A percentile compares a stretch with the other conserved stretches of the same genome.
These are phyloP conservation scores for Mycena kentingensis DNA, from an alignment of 768 basidiomycete species.

Conservation along the genomic window DNA sequence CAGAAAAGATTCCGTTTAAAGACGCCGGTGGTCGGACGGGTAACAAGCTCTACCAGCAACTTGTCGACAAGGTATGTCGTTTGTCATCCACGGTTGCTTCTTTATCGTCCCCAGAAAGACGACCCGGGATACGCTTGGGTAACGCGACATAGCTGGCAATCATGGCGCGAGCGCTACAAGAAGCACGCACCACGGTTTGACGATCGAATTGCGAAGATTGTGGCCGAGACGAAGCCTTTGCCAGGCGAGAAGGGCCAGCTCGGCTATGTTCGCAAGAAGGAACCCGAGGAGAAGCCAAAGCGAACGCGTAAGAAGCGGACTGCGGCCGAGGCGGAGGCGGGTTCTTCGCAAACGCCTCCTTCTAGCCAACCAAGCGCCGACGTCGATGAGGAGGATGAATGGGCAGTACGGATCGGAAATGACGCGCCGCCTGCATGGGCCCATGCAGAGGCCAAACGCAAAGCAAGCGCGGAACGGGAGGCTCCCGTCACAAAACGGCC, in stretches of 20 bases:
- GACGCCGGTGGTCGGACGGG: conserved; percentile 81
- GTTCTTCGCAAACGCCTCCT: too few relatives aligned
- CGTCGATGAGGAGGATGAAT: conserved; percentile 67
- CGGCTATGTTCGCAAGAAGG: conserved; percentile 78
- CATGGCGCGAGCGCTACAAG: conserved; percentile 88
- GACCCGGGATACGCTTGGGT: conserved; percentile 83
- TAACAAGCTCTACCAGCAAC: conserved; percentile 80
- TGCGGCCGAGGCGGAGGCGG: too few relatives aligned
- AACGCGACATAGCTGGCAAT: conserved; percentile 83
- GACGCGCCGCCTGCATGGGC: conserved; percentile 70
- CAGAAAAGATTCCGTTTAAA: conserved; percentile 80
- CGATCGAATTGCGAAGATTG: conserved; percentile 60
- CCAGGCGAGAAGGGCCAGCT: conserved; percentile 82
- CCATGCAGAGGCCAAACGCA: conserved; percentile 51
- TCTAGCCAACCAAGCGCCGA: conserved; percentile 49
- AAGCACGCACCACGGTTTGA: conserved; percentile 76
- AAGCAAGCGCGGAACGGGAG: conserved; percentile 43
- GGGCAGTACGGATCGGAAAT: conserved; percentile 66
- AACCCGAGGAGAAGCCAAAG: conserved; percentile 69
- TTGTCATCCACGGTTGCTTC: background rate
- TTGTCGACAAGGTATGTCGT: conserved; percentile 64
- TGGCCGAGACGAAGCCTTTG: conserved; percentile 66
- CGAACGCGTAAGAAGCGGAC: conserved; percentile 51
- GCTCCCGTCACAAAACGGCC: conserved; percentile 46
- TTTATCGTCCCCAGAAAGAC: conserved; percentile 41